Base-by-base conservation (phyloP, 768 basidiomycete genomes). In the Crepidotus variabilis region DNA sequence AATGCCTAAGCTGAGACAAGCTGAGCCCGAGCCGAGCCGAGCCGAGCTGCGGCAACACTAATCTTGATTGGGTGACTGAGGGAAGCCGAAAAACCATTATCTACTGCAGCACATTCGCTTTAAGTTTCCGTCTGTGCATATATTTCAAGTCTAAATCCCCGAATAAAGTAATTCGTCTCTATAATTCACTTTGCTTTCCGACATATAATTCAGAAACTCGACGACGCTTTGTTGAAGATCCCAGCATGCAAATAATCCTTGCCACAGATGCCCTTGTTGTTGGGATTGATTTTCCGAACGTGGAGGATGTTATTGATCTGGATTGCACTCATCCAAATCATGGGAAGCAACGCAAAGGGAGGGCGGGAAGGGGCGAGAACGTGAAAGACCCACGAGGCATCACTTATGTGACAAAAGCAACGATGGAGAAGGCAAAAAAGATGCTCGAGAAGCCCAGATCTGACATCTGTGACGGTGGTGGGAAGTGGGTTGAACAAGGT, bases 21-120 rank as follows among this genome's bases (percentile, higher is more conserved):
- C 63, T 36, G 53, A 56, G 57, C 59, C 56, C 5, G 39, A 57
- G 55, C 62, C 34, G 39, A 45, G 52, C 52, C 34, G 23, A 56
- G 54, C 61, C 22, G 50, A 57, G 56, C 51, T 24, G 52, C 47
- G 60, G 58, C 60, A 59, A 61, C 60, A 63, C 54, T 58, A 61
- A n/a, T n/a, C n/a, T n/a, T n/a, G 54, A 55, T 16, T 55, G 54
- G 54, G 22, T 55, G 9, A 2, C 47, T 18, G 20, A 54, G 2
- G 53, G 53, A 2, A 14, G 14, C 13, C 24, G 54, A 0, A 55
- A 55, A 6, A 55, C 54, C 32, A 11, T 55, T 11, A 49, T 55
- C 33, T 48, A 55, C n/a, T 55, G 54, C 13, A 6, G 1, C 1
- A 55, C 6, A 2, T 22, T 21, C 47, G 6, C 43, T 0, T 1